These are phyloP conservation scores for Hibiscus mutabilis DNA, from an alignment of 345 rosid genomes.

Conservation along the genomic window DNA sequence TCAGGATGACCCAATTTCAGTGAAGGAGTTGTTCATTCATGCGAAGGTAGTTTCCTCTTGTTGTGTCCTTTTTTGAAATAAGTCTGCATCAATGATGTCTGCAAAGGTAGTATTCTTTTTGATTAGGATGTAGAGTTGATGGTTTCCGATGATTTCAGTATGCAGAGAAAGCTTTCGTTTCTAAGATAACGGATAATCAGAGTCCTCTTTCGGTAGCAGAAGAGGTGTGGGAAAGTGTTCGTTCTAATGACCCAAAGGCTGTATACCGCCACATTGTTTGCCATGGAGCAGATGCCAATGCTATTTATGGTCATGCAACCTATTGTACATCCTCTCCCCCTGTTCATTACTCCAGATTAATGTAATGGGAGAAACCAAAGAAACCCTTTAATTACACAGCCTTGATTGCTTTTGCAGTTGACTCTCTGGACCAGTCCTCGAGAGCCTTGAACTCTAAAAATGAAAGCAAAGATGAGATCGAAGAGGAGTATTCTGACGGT, in stretches of 20 bases:
- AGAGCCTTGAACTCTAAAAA: conserved; percentile 24
- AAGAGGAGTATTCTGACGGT: conserved; percentile 37
- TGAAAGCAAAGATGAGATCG: conserved; percentile 25
- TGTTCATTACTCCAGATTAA: conserved; percentile 20
- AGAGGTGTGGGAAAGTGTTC: conserved; percentile 54
- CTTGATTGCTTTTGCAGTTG: conserved; percentile 34
- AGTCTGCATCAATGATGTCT: background rate
- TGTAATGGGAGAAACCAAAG: conserved; percentile 24
- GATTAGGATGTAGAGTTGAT: background rate
- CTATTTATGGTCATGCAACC: conserved; percentile 47
- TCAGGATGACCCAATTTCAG: conserved; percentile 47
- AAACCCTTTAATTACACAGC: conserved; percentile 20
- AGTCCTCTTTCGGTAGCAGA: conserved; percentile 39
- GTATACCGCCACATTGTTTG: conserved; percentile 65
- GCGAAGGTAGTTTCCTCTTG: conserved; percentile 46
- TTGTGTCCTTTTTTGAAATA: background rate
- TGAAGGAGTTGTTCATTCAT: conserved; percentile 71
- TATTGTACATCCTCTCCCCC: conserved; percentile 31
- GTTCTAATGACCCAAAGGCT: conserved; percentile 59
- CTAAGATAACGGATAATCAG: conserved; percentile 36
- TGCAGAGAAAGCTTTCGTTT: conserved; percentile 49
- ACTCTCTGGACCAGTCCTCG: conserved; percentile 26
- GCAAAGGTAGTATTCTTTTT: background rate
- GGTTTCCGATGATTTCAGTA: conserved; percentile 39
- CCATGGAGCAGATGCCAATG: conserved; percentile 50